Conservation (phyloP, 1,284 basidiomycete species). For the Cutaneotrichosporon mucoides region DNA sequence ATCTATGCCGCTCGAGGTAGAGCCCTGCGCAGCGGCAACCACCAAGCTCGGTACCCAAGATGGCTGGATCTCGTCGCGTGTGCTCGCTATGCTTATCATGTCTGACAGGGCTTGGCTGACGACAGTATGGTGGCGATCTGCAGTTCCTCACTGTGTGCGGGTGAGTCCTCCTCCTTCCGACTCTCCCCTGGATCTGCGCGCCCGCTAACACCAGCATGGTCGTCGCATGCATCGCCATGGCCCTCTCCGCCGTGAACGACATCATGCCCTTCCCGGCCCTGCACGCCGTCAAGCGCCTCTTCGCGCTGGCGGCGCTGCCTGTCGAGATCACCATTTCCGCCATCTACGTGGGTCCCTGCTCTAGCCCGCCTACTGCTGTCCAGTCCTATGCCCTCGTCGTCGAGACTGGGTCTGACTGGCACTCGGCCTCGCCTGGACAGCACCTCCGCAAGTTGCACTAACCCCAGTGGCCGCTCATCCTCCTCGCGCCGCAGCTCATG, state of each 20-base stretch:
- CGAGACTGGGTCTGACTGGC: too few species aligned
- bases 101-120: not conserved
- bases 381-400: too few species aligned
- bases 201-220: slow-evolving; percentile 49
- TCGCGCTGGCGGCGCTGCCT: slow-evolving; percentile 62
- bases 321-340: slow-evolving; percentile 63
- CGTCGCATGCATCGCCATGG: slow-evolving; percentile 56
- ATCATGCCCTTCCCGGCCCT: slow-evolving; percentile 55
- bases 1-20: too few species aligned
- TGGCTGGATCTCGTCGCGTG: too few species aligned
- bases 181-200: not conserved
- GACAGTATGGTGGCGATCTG: slow-evolving; percentile 57
- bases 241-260: slow-evolving; percentile 54
- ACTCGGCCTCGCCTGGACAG: not conserved
- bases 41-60: too few species aligned
- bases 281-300: slow-evolving; percentile 54
- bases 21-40: too few species aligned
- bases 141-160: slow-evolving; percentile 60
- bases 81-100: too few species aligned
- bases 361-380: too few species aligned
- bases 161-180: too few species aligned
- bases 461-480: slow-evolving; percentile 39
- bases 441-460: not conserved
- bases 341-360: slow-evolving; percentile 55
- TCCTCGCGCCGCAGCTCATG: slow-evolving; percentile 36